Evolutionary conservation across 257 asterid species (phyloP).

Genomic region (Mentha longifolia): DNA sequence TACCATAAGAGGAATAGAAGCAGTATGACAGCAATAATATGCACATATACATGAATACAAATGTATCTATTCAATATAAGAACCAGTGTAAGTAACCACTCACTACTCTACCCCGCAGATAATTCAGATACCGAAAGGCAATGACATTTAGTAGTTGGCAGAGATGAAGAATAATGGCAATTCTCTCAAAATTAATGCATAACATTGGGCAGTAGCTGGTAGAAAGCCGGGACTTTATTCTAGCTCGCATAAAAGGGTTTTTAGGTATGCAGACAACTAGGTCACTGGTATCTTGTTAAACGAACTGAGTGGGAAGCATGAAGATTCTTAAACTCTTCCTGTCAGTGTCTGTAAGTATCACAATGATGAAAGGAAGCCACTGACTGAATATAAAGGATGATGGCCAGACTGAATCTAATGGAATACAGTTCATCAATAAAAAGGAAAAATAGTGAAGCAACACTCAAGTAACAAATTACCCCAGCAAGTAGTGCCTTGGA

Average conservation of each 20-base stretch:
- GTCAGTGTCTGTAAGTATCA: neutral
- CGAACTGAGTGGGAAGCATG: neutral
- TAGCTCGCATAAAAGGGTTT: neutral
- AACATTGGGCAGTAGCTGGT: neutral
- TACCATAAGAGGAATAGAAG: constrained; percentile 10
- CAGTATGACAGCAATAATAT: neutral
- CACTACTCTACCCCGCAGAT: neutral
- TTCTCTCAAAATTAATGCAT: neutral
- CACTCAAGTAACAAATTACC: constrained; percentile 46
- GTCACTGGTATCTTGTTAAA: neutral
- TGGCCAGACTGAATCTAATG: neutral
- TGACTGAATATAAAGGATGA: constrained; percentile 4
- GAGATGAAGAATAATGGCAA: neutral
- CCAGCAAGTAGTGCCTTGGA: constrained; percentile 35
- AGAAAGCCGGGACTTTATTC: neutral
- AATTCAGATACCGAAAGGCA: neutral
- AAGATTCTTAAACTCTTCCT: neutral
- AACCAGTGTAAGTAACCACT: neutral
- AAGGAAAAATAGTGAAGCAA: constrained; percentile 12
- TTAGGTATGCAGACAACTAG: neutral
- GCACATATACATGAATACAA: neutral
- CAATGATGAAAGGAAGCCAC: neutral
- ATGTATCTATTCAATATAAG: neutral
- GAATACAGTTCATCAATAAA: constrained; percentile 6
- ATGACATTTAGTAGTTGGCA: neutral